A percentile compares a stretch with the other conserved stretches of the same genome.
These are phyloP conservation scores for Fusarium sp. DNA, from an alignment of 2,329 filamentous ascomycete genomes.

Conservation along the genomic window DNA sequence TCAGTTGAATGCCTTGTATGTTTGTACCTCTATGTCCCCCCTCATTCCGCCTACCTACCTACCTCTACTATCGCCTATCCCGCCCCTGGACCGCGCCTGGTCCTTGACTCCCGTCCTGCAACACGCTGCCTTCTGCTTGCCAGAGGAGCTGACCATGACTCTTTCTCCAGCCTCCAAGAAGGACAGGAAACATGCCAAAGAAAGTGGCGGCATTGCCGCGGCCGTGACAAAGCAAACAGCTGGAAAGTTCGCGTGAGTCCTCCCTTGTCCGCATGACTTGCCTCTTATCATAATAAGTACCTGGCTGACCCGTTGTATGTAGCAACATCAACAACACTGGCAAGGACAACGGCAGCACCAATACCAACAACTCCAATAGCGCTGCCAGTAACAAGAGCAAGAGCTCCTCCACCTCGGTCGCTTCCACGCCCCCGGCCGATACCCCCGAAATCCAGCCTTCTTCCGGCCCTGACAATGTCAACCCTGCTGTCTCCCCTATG, in stretches of 20 bases:
- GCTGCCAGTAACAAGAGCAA: constrained; percentile 50
- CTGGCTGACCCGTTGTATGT: constrained; percentile 42
- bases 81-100: constrained; percentile 24
- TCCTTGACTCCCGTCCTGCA: constrained; percentile 28
- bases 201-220: constrained; percentile 63
- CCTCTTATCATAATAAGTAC: constrained; percentile 27
- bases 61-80: neutral
- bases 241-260: constrained; percentile 64
- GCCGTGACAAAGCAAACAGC: constrained; percentile 65
- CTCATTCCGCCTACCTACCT: neutral
- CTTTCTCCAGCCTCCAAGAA: constrained; percentile 59
- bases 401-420: constrained; percentile 55
- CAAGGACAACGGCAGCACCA: constrained; percentile 47
- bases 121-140: constrained; percentile 18
- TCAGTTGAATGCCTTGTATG: constrained; percentile 54
- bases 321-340: constrained; percentile 47
- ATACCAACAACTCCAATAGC: constrained; percentile 40
- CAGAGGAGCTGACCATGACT: constrained; percentile 42
- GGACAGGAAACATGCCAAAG: constrained; percentile 67
- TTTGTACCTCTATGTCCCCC: constrained; percentile 35
- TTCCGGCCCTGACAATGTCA: constrained; percentile 56
- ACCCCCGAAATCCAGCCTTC: constrained; percentile 61
- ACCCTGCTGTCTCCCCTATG: constrained; percentile 58
- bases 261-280: constrained; percentile 46
- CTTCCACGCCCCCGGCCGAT: constrained; percentile 58